These are phyloP conservation scores for Clavispora carvajalis DNA, from an alignment of 805 yeast species.

Conservation along the genomic window DNA sequence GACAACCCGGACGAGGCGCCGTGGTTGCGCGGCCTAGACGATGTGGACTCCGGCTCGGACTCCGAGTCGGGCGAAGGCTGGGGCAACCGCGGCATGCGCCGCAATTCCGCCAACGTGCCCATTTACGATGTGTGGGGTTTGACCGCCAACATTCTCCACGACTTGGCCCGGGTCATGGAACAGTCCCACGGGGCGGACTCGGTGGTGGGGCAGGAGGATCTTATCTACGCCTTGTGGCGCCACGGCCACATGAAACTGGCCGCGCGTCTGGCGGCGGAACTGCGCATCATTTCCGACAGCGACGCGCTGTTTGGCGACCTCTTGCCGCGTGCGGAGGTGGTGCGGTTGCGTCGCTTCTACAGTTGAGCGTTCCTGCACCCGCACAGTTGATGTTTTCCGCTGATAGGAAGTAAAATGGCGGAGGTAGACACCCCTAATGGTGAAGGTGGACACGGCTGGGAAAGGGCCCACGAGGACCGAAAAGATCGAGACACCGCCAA, in stretches of 20 bases:
- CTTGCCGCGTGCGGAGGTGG: constrained; percentile 40
- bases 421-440: no score
- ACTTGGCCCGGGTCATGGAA: constrained; percentile 54
- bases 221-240: constrained; percentile 52
- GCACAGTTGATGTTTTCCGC: no score
- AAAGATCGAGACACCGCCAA: no score
- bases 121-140: constrained; percentile 78
- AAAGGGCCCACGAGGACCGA: no score
- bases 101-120: constrained; percentile 35
- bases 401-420: no score
- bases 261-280: constrained; percentile 50
- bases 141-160: constrained; percentile 75
- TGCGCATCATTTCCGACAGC: constrained; percentile 36
- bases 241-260: constrained; percentile 45
- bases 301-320: constrained; percentile 35
- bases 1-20: constrained; percentile 48
- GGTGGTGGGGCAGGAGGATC: constrained; percentile 58
- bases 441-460: no score
- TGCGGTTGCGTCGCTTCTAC: constrained; percentile 39
- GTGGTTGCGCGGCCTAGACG: constrained; percentile 57
- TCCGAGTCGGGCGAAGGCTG: constrained; percentile 36
- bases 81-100: constrained; percentile 38
- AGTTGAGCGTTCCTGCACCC: constrained; percentile 6
- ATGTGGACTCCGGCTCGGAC: constrained; percentile 50
- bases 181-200: neutral